A percentile compares a stretch with the other conserved stretches of the same genome.
phyloP scores from a whole-genome alignment of 78 protist species.

The Isochrysis galbana region DNA sequence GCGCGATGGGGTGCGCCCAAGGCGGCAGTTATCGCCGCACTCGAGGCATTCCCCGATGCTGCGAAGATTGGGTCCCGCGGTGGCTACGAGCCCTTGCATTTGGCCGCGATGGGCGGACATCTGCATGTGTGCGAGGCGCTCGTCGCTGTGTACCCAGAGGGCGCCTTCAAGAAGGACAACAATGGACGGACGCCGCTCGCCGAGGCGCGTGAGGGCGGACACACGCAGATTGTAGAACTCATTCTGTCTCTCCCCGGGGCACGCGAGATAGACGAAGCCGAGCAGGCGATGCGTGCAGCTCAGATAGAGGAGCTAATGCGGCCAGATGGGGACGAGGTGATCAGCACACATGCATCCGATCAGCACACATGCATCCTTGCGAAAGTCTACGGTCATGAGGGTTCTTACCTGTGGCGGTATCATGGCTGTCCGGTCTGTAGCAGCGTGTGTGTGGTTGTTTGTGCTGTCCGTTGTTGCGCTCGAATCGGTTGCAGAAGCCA shows the following conservation, averaged over 20 bases:
- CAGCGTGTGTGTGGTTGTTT: too few species aligned
- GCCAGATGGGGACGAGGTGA: neutral
- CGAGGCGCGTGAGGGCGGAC: constrained; percentile 1
- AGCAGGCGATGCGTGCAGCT: neutral
- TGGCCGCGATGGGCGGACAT: constrained; percentile 10
- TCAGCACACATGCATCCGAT: too few species aligned
- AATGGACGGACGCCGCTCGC: constrained; percentile 16
- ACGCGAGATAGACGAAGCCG: neutral
- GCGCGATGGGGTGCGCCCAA: neutral
- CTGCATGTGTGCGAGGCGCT: neutral
- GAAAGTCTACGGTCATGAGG: too few species aligned
- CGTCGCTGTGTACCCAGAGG: neutral
- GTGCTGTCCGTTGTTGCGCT: too few species aligned
- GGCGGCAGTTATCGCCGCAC: neutral
- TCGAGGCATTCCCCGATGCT: neutral
- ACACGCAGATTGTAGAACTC: neutral
- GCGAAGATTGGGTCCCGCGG: neutral
- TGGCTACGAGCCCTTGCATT: neutral
- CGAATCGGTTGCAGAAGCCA: too few species aligned
- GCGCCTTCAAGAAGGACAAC: neutral
- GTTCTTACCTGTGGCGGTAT: too few species aligned
- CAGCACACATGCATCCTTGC: too few species aligned
- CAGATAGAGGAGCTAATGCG: neutral
- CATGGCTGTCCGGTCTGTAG: too few species aligned
- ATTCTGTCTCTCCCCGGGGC: neutral